A percentile compares a stretch with the other conserved stretches of the same genome.
Evolutionary conservation across 352 stramenopile genomes (phyloP).

Genomic region (Phytophthora quininea): DNA sequence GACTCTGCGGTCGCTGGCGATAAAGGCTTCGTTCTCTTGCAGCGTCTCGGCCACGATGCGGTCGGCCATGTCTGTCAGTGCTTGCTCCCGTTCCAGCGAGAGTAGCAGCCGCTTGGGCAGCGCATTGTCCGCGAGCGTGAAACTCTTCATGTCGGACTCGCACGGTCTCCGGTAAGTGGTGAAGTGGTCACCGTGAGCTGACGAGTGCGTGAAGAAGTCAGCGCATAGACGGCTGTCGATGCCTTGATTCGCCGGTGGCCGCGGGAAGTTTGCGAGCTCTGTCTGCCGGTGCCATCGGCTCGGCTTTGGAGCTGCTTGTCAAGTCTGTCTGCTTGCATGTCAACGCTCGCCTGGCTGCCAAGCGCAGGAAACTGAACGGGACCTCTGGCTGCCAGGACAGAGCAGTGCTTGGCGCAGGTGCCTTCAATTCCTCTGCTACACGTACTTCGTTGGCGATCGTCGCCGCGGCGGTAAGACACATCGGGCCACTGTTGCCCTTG

Average conservation of each 20-base stretch:
- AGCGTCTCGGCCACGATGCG: conserved; percentile 64
- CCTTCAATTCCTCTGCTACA: conserved; percentile 24
- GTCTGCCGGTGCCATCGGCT: conserved; percentile 13
- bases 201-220: conserved; percentile 3
- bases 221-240: conserved; percentile 28
- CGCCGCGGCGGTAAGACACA: conserved; percentile 16
- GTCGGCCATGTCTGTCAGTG: conserved; percentile 53
- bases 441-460: background rate
- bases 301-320: conserved; percentile 18
- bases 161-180: conserved; percentile 25
- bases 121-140: conserved; percentile 14
- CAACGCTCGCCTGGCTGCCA: background rate
- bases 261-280: conserved; percentile 2
- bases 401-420: conserved; percentile 16
- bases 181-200: conserved; percentile 7
- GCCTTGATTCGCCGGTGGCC: conserved; percentile 11
- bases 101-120: conserved; percentile 24
- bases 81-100: conserved; percentile 38
- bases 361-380: background rate
- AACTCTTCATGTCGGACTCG: conserved; percentile 20
- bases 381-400: conserved; percentile 20
- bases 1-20: conserved; percentile 44
- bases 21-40: conserved; percentile 57
- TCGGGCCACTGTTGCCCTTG: conserved; percentile 3
- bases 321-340: conserved; percentile 17